Evolutionary conservation across 192 early-diverging fungal genomes (phyloP), one percentile per base, ranked within the genome.

Genomic region (Linnemannia schmuckeri): DNA sequence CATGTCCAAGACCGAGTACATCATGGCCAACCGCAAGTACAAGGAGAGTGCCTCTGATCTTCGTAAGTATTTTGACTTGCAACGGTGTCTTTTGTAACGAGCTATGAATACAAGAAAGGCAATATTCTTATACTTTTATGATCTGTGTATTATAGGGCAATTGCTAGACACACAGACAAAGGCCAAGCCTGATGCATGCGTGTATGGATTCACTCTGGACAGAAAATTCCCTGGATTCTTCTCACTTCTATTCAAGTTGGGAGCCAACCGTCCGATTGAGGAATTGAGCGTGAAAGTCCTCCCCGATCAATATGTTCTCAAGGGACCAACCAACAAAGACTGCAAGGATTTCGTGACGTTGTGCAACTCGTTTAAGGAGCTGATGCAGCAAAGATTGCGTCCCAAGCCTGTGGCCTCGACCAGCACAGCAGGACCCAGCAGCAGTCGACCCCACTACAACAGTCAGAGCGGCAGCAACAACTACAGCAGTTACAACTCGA

Each of bases 131-230:
- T 85, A 41, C 24, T 88, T 81, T 87, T 82, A 18, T 5, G 20
- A 41, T 70, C 17, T 52, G 13, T 20, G 6, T 1, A 13, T 33
- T 85, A 83, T 90, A 92, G 88, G 88, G 79, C 46, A 91, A 83
- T 76, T 85, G 88, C 54, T 91, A 77, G 76, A 91, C 46, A 75
- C 89, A 72, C 74, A 88, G 78, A 87, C 93, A 77, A 85, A 88
- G 80, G 68, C 91, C 74, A 88, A 92, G 91, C 89, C 96, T 79
- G 75, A 92, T 90, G 61, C 92, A 91, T 95, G 97, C 38, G 92
- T 93, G 1, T 99, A 99, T 89, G 97, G 96, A 54, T 94, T 98
- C 57, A 94, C 95, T 54, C 82, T 94, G 49, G 91, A 90, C 70
- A 87, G 92, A 35, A 85, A 93, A 44, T 90, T 90, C 72, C 93